Base-by-base conservation (phyloP, 495 filamentous ascomycete genomes). In the Clohesyomyces aquaticus region DNA sequence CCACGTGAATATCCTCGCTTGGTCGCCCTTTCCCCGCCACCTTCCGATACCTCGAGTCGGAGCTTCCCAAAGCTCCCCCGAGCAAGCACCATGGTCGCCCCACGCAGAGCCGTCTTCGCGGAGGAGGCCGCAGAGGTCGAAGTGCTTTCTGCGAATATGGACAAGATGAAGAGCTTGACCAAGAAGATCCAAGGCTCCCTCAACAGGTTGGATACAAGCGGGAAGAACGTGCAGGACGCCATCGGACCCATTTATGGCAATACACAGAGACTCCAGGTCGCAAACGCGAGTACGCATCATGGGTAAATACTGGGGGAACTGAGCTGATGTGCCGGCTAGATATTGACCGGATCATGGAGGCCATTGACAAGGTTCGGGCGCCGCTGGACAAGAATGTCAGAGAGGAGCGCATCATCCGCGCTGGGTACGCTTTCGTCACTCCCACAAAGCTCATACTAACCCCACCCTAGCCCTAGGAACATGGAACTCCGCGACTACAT, bases 141-240 rank as follows among this genome's bases (percentile, higher is more conserved):
- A 73, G 85, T 88, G 29, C 74, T 89, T 18, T 83, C 81, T 62
- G 85, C 86, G 49, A 86, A 86, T 70, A 79, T 87, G 57, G 81
- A 84, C 61, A 88, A 88, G 76, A 80, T 87, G 65, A 85, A 86
- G 60, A 71, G 77, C 51, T 83, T 98, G 69, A 96, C 90, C 28
- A 96, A 92, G 77, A 96, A 95, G 79, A 96, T 99, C 65, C 85
- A 92, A 74, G 87, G 89, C 19, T 95, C 91, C 26, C 81, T 96
- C 54, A 85, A 86, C 28, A 85, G 93, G 68, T 78, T 99, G 12
- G 91, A 96, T 65, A 86, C 87, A 28, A 91, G 89, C 50, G 94
- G 91, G 19, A 90, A 91, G 72, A 91, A 87, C 50, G 91, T 98
- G 16, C 88, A 93, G 61, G 88, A 96, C 62, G 91, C 95, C 10